Evolutionary conservation across 2,329 filamentous ascomycete genomes (phyloP).

Genomic region (Lasiodiplodia theobromae): DNA sequence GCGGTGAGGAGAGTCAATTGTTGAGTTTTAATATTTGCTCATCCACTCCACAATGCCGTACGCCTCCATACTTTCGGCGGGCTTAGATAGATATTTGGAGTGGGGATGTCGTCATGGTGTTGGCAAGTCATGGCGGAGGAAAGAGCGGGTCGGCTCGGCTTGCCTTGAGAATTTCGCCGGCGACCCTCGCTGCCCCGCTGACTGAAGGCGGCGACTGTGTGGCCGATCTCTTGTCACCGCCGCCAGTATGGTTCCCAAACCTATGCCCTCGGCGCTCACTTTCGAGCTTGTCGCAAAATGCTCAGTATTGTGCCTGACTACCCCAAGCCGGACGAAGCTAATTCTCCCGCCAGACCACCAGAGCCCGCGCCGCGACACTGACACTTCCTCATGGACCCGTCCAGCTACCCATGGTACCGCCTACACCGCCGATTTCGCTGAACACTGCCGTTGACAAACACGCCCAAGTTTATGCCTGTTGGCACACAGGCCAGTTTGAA

Average conservation of each 20-base stretch:
- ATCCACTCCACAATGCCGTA: no score
- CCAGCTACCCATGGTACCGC: constrained; percentile 66
- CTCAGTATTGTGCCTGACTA: constrained; percentile 38
- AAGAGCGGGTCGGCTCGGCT: constrained; percentile 13
- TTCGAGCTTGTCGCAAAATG: constrained; percentile 50
- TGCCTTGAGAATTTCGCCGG: background rate
- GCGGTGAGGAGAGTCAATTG: no score
- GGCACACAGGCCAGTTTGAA: constrained; percentile 97
- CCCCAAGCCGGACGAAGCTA: constrained; percentile 15
- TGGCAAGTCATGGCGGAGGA: background rate
- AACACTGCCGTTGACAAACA: background rate
- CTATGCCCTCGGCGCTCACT: constrained; percentile 47
- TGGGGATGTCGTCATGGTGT: background rate
- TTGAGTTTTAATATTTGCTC: no score
- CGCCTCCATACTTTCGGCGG: no score
- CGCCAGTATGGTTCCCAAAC: constrained; percentile 39
- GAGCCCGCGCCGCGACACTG: constrained; percentile 87
- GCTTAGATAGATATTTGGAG: no score
- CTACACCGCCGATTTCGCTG: constrained; percentile 62
- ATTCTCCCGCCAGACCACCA: constrained; percentile 73
- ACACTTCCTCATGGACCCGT: constrained; percentile 84
- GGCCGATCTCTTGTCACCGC: constrained; percentile 15
- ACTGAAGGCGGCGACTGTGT: background rate
- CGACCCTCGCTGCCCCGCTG: background rate
- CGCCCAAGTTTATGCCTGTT: constrained; percentile 87